Evolutionary conservation across 805 yeast genomes (phyloP).

Genomic region (Pichia cephalocereana): DNA sequence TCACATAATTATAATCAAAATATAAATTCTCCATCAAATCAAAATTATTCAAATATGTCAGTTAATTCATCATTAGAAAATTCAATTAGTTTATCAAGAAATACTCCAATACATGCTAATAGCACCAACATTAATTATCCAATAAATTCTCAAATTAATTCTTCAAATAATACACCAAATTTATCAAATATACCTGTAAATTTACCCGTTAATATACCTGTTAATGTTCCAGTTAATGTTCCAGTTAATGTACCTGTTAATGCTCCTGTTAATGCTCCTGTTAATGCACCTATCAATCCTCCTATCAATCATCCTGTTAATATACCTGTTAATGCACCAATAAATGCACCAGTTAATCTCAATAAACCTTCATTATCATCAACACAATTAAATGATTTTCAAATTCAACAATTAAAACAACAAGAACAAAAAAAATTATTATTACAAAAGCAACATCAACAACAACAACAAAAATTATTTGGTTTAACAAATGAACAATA

Average conservation of each 20-base stretch:
- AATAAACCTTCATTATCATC: too few relatives aligned
- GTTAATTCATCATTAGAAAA: neutral
- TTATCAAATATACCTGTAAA: neutral
- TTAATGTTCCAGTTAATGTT: neutral
- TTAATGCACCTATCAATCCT: neutral
- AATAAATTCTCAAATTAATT: neutral
- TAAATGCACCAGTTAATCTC: conserved; percentile 1
- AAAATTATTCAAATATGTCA: neutral
- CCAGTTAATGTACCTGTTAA: neutral
- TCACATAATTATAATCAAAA: neutral
- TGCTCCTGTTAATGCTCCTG: conserved; percentile 1
- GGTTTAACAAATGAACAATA: conserved; percentile 24
- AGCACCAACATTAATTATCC: neutral
- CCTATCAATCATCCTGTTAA: neutral
- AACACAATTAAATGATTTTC: conserved; percentile 18
- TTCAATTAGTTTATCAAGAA: neutral
- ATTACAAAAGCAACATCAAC: conserved; percentile 14
- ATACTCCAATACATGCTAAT: neutral
- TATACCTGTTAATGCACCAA: conserved; percentile 5
- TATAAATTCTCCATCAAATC: neutral
- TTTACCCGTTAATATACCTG: neutral
- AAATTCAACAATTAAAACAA: conserved; percentile 8
- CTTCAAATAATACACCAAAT: neutral
- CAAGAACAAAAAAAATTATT: conserved; percentile 20
- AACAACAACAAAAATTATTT: conserved; percentile 16